phyloP scores from a whole-genome alignment of 169 alveolate species.

The Cryptosporidium baileyi region DNA sequence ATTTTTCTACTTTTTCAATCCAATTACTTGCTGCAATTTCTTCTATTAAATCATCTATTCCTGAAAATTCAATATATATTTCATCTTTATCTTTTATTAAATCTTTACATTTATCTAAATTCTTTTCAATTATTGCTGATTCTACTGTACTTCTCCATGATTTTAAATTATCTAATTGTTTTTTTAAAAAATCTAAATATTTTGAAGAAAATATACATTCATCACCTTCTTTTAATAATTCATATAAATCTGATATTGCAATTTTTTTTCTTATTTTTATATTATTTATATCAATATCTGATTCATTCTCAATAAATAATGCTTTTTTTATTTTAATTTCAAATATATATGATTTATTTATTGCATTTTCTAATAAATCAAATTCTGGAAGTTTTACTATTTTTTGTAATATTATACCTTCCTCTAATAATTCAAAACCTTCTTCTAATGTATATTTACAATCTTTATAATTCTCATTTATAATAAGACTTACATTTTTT shows the following conservation, averaged over 20 bases:
- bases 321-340: conserved; percentile 23
- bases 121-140: conserved; percentile 58
- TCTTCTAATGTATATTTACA: conserved; percentile 16
- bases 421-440: conserved; percentile 17
- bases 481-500: conserved; percentile 13
- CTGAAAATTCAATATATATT: conserved; percentile 46
- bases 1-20: conserved; percentile 64
- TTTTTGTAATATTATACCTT: not conserved
- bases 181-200: conserved; percentile 3
- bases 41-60: conserved; percentile 33
- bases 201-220: conserved; percentile 1
- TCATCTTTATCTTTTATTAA: conserved; percentile 58
- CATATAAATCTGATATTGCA: conserved; percentile 5
- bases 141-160: conserved; percentile 55
- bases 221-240: conserved; percentile 44
- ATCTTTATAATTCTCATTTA: conserved; percentile 18
- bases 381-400: conserved; percentile 57
- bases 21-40: conserved; percentile 70
- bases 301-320: not conserved
- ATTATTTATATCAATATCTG: not conserved
- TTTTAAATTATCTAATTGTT: conserved; percentile 28
- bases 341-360: not conserved
- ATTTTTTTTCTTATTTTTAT: not conserved
- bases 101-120: conserved; percentile 61
- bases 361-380: not conserved